phyloP scores from a whole-genome alignment of 1,284 basidiomycete genomes.

The Cryptococcus wingfieldii region DNA sequence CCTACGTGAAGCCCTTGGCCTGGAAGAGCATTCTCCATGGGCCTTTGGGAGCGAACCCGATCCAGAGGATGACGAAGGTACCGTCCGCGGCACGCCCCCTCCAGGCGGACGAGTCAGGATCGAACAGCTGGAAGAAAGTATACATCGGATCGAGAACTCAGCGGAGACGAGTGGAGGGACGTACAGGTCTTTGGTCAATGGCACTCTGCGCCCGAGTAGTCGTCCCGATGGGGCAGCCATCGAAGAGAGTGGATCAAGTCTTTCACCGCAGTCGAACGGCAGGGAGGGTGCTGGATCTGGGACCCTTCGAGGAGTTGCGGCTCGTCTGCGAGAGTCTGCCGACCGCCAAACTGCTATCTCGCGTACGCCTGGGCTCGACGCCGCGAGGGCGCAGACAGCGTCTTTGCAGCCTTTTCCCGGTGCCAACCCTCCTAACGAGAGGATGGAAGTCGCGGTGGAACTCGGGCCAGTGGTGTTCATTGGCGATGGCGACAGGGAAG shows the following conservation, averaged over 20 bases:
- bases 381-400: too few relatives aligned
- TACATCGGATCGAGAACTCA: too few relatives aligned
- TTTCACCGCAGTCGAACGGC: too few relatives aligned
- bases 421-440: neutral
- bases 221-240: too few relatives aligned
- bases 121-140: too few relatives aligned
- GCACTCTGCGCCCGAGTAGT: neutral
- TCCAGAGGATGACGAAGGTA: neutral
- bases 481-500: conserved; percentile 2
- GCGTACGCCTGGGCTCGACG: neutral
- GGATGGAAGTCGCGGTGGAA: conserved; percentile 4
- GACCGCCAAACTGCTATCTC: neutral
- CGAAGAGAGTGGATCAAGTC: too few relatives aligned
- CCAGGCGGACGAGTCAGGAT: too few relatives aligned
- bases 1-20: neutral
- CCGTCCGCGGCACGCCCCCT: neutral
- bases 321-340: neutral
- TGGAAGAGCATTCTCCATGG: neutral
- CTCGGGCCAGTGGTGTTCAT: conserved; percentile 6
- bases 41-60: neutral
- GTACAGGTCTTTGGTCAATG: neutral
- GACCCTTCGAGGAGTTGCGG: neutral
- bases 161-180: neutral
- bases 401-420: neutral
- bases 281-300: conserved; percentile 1